Base-by-base conservation (phyloP, 768 basidiomycete genomes). In the Collybia sp. region DNA sequence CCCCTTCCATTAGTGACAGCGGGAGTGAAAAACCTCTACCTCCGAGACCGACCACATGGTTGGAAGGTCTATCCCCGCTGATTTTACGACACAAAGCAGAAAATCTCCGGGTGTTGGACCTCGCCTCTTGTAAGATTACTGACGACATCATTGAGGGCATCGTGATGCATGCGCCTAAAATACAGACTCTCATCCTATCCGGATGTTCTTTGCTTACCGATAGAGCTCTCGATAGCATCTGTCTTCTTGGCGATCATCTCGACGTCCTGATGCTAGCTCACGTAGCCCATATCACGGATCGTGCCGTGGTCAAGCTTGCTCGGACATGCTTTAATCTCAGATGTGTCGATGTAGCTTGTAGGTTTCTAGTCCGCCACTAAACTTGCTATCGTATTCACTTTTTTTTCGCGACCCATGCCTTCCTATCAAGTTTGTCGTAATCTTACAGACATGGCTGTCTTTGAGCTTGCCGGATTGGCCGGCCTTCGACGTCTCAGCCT, bases 281-380 rank as follows among this genome's bases (percentile, higher is more conserved):
- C 60, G 80, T 90, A 50, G 67, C 71, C 45, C 84, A 74, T 40
- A 83, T 96, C 56, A 95, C 93, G 35, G 94, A 96, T 57, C 67
- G 61, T 6, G 87, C 76, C 1, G 70, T 96, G 12, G 74, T 83
- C 38, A 72, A 73, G 48, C 63, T 96, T 37, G 84, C 82, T 5
- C 75, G 85, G 19, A 63, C 74, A 13, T 98, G 93, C 61, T 67
- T 72, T 0, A 77, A 85, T 32, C 68, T 98, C 42, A 75, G 85
- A 45, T 88, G 86, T 57, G 73, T 96, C 52, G 94, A 96, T 62
- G 69, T 96, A 40, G 88, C 90, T 40, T 91, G 92, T 93, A 62
- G 66, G 89, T 73, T 20, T 12, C n/a, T 45, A 42, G 31, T 38
- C 11, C 18, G 43, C 47, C 53, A 17, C 48, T 12, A 49, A 50